These are phyloP conservation scores for Phialophora macrospora DNA, from an alignment of 2,329 filamentous ascomycete genomes.

Conservation along the genomic window DNA sequence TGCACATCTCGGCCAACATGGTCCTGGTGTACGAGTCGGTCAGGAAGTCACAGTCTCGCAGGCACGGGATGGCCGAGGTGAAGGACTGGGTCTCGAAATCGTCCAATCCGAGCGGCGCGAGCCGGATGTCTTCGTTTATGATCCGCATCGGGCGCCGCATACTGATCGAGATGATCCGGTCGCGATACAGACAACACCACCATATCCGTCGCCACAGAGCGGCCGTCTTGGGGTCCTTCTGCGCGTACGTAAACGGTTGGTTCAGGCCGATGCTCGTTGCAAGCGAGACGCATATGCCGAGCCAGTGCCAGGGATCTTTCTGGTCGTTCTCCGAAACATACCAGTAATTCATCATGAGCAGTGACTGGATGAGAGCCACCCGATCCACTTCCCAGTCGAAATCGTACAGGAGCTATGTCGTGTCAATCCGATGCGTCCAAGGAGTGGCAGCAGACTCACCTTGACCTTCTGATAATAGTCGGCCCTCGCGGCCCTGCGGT, in stretches of 20 bases:
- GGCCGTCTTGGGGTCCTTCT: constrained; percentile 52
- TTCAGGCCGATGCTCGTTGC: constrained; percentile 92
- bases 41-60: constrained; percentile 23
- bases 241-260: constrained; percentile 59
- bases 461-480: constrained; percentile 77
- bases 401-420: constrained; percentile 75
- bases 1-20: constrained; percentile 30
- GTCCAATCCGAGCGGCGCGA: constrained; percentile 20
- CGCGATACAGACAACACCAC: constrained; percentile 97
- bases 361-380: constrained; percentile 83
- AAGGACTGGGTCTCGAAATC: constrained; percentile 29
- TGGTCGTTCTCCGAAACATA: constrained; percentile 96
- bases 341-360: constrained; percentile 94
- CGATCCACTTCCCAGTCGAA: constrained; percentile 94
- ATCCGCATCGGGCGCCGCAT: constrained; percentile 91
- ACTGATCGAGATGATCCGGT: constrained; percentile 86
- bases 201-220: constrained; percentile 93
- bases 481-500: constrained; percentile 78
- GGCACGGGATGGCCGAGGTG: constrained; percentile 14
- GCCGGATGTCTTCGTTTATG: constrained; percentile 68
- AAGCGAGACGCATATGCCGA: constrained; percentile 92
- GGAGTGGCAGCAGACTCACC: constrained; percentile 75
- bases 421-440: constrained; percentile 46
- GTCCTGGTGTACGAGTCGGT: constrained; percentile 15
- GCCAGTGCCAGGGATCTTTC: constrained; percentile 99